Base-by-base conservation (phyloP, 208 protist genomes). In the Leishmania tarentolae region DNA sequence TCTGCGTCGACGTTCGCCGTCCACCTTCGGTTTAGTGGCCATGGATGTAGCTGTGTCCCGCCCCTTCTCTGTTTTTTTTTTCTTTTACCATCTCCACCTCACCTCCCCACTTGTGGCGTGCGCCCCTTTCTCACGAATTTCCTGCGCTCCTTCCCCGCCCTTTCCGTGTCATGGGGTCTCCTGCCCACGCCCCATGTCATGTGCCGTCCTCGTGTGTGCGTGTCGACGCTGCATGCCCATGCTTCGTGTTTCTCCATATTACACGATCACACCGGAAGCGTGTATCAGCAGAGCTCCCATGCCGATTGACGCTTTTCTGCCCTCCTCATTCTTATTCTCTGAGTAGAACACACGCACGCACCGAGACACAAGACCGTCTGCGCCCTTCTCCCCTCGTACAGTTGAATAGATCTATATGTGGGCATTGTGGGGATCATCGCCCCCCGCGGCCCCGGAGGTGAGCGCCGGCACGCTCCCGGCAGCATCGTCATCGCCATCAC, bases 341-440 rank as follows among this genome's bases (percentile, higher is more conserved):
- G 13, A 40, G 56, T 24, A 72, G 17, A 42, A 50, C 40, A 72
- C 68, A 72, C 35, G 28, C 37, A 46, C 68, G 24, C 44, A 53
- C 15, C 17, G 24, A 57, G n/a, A 61, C 31, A 57, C 70, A 61
- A 21, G 50, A 9, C 9, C 69, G 35, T 71, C 78, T 73, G n/a
- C 1, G 28, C 69, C 72, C 57, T 3, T 37, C 46, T 7, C 57
- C 72, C n/a, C 31, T 78, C 40, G n/a, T 53, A 42, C 50, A 19
- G 53, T 72, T 78, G 61, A 47, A 57, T 21, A 75, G 71, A 42
- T 71, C n/a, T 37, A 85, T 37, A 85, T 85, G 82, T 85, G 82
- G 82, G 76, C 75, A 35, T 77, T 72, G 61, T 81, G 76, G 81
- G 59, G 71, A 66, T 76, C 75, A 59, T 70, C 31, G 40, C 40